These are phyloP conservation scores for Podila epigama DNA, from an alignment of 192 early-diverging fungal species.

Conservation along the genomic window DNA sequence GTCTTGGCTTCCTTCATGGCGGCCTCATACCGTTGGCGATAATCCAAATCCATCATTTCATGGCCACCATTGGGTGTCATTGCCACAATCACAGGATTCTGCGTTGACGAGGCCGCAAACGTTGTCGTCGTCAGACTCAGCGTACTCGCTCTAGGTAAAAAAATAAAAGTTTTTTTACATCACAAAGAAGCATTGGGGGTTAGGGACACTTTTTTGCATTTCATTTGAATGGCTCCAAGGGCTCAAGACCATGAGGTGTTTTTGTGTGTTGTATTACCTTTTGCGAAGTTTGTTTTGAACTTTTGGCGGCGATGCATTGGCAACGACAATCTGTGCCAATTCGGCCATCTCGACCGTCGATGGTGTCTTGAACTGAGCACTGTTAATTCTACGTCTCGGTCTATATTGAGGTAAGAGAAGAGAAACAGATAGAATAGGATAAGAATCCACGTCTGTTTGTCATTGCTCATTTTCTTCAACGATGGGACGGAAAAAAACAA, in stretches of 20 bases:
- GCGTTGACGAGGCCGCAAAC: constrained; percentile 5
- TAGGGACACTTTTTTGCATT: too few relatives aligned
- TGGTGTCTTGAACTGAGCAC: constrained; percentile 43
- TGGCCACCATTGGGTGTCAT: background rate
- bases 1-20: constrained; percentile 16
- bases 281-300: constrained; percentile 39
- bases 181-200: too few relatives aligned
- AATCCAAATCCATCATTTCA: constrained; percentile 11
- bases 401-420: background rate
- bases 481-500: too few relatives aligned
- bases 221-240: too few relatives aligned
- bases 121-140: constrained; percentile 37
- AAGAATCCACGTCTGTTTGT: background rate
- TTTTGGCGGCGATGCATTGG: constrained; percentile 40
- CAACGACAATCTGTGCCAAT: constrained; percentile 27
- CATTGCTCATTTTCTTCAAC: too few relatives aligned
- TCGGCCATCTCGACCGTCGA: constrained; percentile 24
- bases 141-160: constrained; percentile 20
- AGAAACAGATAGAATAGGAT: background rate
- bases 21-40: constrained; percentile 17
- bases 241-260: too few relatives aligned
- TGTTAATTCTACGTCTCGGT: constrained; percentile 33
- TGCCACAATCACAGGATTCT: background rate
- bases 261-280: constrained; percentile 5
- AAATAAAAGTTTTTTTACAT: background rate